Evolutionary conservation across 768 basidiomycete genomes (phyloP), one percentile per base, ranked within the genome.

Genomic region (Serendipita sp.): DNA sequence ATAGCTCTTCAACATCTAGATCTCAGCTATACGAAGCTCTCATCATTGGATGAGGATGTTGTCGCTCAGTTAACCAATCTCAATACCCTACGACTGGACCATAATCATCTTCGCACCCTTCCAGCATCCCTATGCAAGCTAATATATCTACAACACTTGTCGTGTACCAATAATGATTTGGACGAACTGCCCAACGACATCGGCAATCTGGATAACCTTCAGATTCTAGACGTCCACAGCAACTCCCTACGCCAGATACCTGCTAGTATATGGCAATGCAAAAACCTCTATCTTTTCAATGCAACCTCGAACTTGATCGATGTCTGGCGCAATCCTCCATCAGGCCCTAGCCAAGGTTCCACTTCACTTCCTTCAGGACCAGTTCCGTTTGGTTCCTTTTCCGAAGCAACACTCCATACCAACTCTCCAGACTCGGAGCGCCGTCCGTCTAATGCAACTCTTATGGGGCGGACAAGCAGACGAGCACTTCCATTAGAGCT

Each of bases 141-240:
- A 46, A 75, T 73, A 30, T 80, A 81, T 66, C 82, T 99, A 38
- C 78, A 85, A 69, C 77, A 76, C 0, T 80, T 99, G 4, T 88
- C 88, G 10, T 91, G 90, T 71, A 89, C 90, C n/a, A 90, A 97
- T 73, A 98, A 98, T 75, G 81, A 86, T 68, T 80, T 99, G 18
- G 82, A 83, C 64, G 74, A 79, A 15, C 79, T 98, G 0, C 96
- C 96, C 0, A 72, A 77, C 10, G 83, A 81, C 46, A 85, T 98
- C 56, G 92, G 92, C 13, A 77, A 78, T 7, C 77, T 98, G 51
- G 83, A 83, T 74, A 84, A 82, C 47, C 80, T 98, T 8, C 81
- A 86, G 68, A 76, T 75, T 1, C 79, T 99, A 46, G 91, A 96
- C 68, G 87, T 87, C 2, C 94, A 97, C 71, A 93, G 90, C 72